Conservation (phyloP, 169 alveolate genomes). For the Plasmodium knowlesi region DNA sequence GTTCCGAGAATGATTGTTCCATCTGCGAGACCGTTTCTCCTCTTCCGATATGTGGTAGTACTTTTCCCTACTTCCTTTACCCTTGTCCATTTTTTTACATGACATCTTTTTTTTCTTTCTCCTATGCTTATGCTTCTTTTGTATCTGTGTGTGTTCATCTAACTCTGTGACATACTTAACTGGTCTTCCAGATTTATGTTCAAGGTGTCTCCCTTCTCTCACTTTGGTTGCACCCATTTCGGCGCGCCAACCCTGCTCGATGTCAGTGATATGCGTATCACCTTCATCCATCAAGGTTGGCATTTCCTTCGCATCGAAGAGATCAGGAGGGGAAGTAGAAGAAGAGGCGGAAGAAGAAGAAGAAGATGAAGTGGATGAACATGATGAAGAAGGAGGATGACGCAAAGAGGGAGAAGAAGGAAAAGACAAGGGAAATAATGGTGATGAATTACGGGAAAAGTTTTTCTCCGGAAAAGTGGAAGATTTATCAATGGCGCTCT, state of each 20-base stretch:
- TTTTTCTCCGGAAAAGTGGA: not conserved
- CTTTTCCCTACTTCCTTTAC: not conserved
- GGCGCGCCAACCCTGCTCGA: not conserved
- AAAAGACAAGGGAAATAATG: not conserved
- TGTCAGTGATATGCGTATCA: not conserved
- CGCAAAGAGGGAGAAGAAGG: not conserved
- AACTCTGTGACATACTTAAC: not conserved
- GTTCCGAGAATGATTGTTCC: not conserved
- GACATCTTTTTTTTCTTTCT: not conserved
- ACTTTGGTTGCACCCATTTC: not conserved
- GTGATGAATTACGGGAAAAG: not conserved
- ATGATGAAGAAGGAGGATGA: not conserved
- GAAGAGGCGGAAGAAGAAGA: not conserved
- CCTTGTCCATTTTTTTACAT: not conserved
- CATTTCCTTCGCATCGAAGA: not conserved
- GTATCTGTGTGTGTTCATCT: not conserved
- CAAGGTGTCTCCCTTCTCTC: not conserved
- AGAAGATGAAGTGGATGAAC: not conserved
- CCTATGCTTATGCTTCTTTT: not conserved
- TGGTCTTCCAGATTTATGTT: not conserved
- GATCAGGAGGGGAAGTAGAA: not conserved
- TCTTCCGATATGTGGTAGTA: not conserved
- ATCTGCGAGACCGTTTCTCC: not conserved
- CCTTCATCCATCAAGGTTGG: not conserved
- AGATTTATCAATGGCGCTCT: not conserved